These are phyloP conservation scores for Amanita pallidorosea DNA, from an alignment of 768 basidiomycete species.

Conservation along the genomic window DNA sequence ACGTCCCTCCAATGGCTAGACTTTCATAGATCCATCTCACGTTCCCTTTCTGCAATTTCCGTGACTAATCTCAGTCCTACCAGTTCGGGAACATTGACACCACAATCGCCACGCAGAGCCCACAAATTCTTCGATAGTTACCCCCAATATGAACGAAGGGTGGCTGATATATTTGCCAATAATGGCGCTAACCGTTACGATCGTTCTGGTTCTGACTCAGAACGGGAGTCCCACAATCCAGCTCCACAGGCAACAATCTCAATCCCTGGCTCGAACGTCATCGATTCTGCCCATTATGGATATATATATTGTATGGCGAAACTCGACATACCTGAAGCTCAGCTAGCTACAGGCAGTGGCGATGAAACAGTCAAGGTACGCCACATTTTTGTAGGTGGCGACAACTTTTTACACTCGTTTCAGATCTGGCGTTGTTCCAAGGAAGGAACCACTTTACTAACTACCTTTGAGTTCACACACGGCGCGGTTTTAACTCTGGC, in stretches of 20 bases:
- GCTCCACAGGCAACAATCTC: conserved; percentile 31
- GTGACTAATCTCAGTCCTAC: conserved; percentile 9
- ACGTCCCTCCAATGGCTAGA: conserved; percentile 87
- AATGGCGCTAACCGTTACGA: conserved; percentile 29
- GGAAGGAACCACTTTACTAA: conserved; percentile 34
- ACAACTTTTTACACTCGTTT: not conserved
- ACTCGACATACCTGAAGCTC: conserved; percentile 19
- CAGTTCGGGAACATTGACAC: conserved; percentile 26
- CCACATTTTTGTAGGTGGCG: not conserved
- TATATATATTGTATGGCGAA: conserved; percentile 80
- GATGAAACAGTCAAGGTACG: conserved; percentile 82
- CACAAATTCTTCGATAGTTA: conserved; percentile 94
- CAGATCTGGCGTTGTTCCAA: conserved; percentile 61
- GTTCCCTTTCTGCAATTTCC: conserved; percentile 10
- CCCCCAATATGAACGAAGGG: conserved; percentile 55
- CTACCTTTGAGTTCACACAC: conserved; percentile 61
- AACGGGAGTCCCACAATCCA: conserved; percentile 16
- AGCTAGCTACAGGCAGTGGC: conserved; percentile 79
- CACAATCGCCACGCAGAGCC: conserved; percentile 30
- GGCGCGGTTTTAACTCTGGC: conserved; percentile 82
- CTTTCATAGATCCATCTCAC: conserved; percentile 25
- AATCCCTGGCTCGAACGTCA: conserved; percentile 59
- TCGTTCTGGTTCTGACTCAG: conserved; percentile 22
- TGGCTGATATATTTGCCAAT: conserved; percentile 59
- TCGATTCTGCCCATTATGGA: conserved; percentile 88